Percentiles rank a stretch among this genome's conserved stretches.
phyloP scores from a whole-genome alignment of 2,329 filamentous ascomycete genomes.

The Beauveria scarabaeidicola region DNA sequence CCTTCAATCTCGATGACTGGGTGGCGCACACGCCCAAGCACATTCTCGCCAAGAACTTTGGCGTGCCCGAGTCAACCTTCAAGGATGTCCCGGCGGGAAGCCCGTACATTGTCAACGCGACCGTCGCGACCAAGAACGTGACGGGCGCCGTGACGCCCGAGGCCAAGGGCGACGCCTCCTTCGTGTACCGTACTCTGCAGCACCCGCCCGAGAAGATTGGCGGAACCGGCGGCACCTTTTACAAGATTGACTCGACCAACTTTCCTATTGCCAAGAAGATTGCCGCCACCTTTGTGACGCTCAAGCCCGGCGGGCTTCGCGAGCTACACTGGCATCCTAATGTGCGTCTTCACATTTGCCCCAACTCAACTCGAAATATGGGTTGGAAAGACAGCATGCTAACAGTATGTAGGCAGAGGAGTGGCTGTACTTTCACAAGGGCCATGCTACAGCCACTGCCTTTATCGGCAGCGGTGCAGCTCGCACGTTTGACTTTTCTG shows the following conservation, averaged over 20 bases:
- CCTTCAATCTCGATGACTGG: slow-evolving; percentile 66
- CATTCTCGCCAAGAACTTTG: slow-evolving; percentile 62
- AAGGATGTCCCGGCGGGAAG: slow-evolving; percentile 46
- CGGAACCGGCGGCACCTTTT: slow-evolving; percentile 52
- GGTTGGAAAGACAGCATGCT: background rate
- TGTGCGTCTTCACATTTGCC: slow-evolving; percentile 29
- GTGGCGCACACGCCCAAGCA: slow-evolving; percentile 54
- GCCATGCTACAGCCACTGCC: slow-evolving; percentile 52
- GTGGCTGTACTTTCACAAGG: slow-evolving; percentile 63
- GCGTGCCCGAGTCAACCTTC: slow-evolving; percentile 51
- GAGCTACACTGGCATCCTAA: slow-evolving; percentile 66
- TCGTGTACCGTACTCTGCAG: slow-evolving; percentile 51
- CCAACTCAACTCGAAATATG: background rate
- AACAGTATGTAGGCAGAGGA: slow-evolving; percentile 46
- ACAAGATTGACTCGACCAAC: slow-evolving; percentile 57
- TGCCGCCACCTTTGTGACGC: slow-evolving; percentile 53
- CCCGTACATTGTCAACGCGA: slow-evolving; percentile 55
- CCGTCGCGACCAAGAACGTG: slow-evolving; percentile 36
- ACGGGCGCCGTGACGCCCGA: slow-evolving; percentile 31
- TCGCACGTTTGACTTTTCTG: slow-evolving; percentile 57
- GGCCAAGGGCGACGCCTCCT: slow-evolving; percentile 50
- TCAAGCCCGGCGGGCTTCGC: slow-evolving; percentile 54
- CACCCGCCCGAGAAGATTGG: slow-evolving; percentile 49
- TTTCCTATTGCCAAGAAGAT: slow-evolving; percentile 60
- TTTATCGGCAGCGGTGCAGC: slow-evolving; percentile 54